A percentile compares a stretch with the other conserved stretches of the same genome.
Conservation (phyloP, 805 yeast genomes). For the Pichia thaimueangensis region DNA sequence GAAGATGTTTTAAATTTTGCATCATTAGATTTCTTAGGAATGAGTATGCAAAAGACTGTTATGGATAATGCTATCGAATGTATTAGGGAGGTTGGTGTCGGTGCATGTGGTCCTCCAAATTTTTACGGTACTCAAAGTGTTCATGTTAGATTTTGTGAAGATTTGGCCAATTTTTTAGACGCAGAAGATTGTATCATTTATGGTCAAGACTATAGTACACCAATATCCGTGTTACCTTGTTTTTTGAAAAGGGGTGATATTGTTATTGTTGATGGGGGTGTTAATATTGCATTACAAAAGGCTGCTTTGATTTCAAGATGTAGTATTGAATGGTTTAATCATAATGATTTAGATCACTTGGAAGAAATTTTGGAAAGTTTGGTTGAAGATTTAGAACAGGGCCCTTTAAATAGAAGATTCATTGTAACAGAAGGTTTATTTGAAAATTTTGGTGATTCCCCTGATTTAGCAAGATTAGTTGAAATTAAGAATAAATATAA, state of each 20-base stretch:
- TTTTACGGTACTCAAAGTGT: slow-evolving; percentile 94
- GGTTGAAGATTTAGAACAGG: slow-evolving; percentile 52
- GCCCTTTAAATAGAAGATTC: slow-evolving; percentile 83
- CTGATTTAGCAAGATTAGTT: slow-evolving; percentile 60
- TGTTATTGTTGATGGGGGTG: slow-evolving; percentile 78
- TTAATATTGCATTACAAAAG: slow-evolving; percentile 73
- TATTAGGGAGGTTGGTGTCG: slow-evolving; percentile 77
- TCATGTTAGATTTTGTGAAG: slow-evolving; percentile 73
- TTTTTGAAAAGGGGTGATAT: slow-evolving; percentile 94
- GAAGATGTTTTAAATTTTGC: slow-evolving; percentile 56
- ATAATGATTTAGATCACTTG: slow-evolving; percentile 81
- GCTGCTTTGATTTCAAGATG: slow-evolving; percentile 85
- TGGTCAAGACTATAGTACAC: slow-evolving; percentile 87
- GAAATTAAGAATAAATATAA: slow-evolving; percentile 76
- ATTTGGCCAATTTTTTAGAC: slow-evolving; percentile 67
- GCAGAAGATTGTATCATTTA: slow-evolving; percentile 76
- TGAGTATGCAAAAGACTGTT: slow-evolving; percentile 44
- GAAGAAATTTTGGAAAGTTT: slow-evolving; percentile 60
- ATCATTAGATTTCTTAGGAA: slow-evolving; percentile 62
- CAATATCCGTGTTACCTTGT: slow-evolving; percentile 85
- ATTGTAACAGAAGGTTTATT: slow-evolving; percentile 89
- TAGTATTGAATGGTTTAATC: slow-evolving; percentile 75
- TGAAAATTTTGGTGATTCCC: slow-evolving; percentile 74
- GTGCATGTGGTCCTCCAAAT: slow-evolving; percentile 98
- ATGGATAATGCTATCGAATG: slow-evolving; percentile 48